A percentile compares a stretch with the other conserved stretches of the same genome.
phyloP scores from a whole-genome alignment of 345 rosid species.

The Rhodamnia rubescens region DNA sequence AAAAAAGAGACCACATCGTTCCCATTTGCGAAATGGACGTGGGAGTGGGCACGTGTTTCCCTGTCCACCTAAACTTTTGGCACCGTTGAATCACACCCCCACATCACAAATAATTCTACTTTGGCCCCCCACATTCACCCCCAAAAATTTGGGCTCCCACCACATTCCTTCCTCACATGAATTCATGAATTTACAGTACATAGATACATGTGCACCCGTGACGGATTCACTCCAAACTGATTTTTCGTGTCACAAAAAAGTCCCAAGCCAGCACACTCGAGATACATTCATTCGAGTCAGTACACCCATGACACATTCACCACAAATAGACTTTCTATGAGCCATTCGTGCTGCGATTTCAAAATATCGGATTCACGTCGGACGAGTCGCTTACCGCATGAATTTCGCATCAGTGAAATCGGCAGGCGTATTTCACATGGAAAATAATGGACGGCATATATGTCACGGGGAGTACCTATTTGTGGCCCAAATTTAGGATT shows the following conservation, averaged over 20 bases:
- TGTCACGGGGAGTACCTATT: too few species aligned
- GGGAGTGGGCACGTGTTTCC: neutral
- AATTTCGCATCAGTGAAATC: too few species aligned
- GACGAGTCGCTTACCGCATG: too few species aligned
- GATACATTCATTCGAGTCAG: rapidly evolving
- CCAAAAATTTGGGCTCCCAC: neutral
- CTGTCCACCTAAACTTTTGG: neutral
- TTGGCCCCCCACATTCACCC: neutral
- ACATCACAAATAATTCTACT: neutral
- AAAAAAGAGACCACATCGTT: neutral
- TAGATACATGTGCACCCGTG: neutral
- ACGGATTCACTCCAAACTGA: rapidly evolving
- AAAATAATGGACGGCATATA: too few species aligned
- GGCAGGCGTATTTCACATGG: too few species aligned
- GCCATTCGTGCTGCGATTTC: too few species aligned
- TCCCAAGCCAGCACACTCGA: neutral
- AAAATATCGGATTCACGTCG: too few species aligned
- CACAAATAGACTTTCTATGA: too few species aligned
- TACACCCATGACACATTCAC: too few species aligned
- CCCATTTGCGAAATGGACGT: neutral
- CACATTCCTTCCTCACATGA: constrained; percentile 2
- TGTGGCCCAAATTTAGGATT: too few species aligned
- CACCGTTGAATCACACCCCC: neutral
- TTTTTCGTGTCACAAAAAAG: neutral
- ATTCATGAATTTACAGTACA: constrained; percentile 4